These are phyloP conservation scores for Cadophora sp. DNA, from an alignment of 2,329 filamentous ascomycete genomes.

Conservation along the genomic window DNA sequence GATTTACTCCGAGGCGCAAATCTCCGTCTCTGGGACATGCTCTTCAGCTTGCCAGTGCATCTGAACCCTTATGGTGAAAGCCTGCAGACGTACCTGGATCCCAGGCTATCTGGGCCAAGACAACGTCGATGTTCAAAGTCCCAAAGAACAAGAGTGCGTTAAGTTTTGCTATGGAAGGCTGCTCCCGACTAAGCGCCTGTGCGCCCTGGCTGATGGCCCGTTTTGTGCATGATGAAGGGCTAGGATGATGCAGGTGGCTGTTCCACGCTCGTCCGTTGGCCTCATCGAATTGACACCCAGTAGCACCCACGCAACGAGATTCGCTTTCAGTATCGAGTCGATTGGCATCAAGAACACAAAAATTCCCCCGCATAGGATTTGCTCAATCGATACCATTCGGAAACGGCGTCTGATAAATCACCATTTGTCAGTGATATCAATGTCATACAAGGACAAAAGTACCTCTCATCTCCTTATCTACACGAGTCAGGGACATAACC, in stretches of 20 bases:
- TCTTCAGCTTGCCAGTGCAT: background rate
- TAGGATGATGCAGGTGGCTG: constrained; percentile 1
- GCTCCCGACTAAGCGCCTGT: constrained; percentile 8
- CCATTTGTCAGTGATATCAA: background rate
- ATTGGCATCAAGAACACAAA: background rate
- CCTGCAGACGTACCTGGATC: background rate
- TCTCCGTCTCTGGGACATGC: background rate
- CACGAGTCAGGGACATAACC: constrained; percentile 7
- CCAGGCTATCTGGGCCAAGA: background rate
- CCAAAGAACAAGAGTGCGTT: background rate
- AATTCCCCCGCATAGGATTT: background rate
- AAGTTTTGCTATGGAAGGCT: constrained; percentile 7
- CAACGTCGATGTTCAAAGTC: constrained; percentile 2
- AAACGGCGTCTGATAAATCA: background rate
- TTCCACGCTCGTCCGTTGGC: background rate
- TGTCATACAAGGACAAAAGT: background rate
- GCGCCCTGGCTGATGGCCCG: background rate
- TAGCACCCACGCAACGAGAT: background rate
- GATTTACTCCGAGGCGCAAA: background rate
- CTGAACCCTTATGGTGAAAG: background rate
- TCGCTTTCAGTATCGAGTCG: background rate
- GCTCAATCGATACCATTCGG: background rate
- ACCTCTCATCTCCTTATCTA: background rate
- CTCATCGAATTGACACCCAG: background rate
- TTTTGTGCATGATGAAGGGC: background rate